Evolutionary conservation across 108 stramenopile species (phyloP).

Genomic region (Fistulifera solaris): DNA sequence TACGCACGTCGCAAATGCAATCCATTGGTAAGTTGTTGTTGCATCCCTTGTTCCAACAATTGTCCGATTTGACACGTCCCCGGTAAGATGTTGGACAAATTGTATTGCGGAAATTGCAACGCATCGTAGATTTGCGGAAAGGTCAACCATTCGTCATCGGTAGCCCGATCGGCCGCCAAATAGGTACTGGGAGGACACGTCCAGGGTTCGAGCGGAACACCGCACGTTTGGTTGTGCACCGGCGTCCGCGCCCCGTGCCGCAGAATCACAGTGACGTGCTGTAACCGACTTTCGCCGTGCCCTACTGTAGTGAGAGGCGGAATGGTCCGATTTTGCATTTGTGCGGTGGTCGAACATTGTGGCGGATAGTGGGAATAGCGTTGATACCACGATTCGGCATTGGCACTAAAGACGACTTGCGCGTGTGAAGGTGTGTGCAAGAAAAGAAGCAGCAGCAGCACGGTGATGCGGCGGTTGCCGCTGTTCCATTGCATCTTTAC

Average conservation of each 20-base stretch:
- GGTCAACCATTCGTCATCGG: too few species aligned
- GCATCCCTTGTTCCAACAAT: constrained; percentile 63
- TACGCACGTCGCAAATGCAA: constrained; percentile 61
- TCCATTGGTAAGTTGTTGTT: constrained; percentile 74
- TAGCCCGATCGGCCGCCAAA: constrained; percentile 10
- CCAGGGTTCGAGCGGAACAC: constrained; percentile 54
- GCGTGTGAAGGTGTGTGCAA: too few species aligned
- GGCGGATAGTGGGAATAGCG: constrained; percentile 44
- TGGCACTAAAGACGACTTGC: too few species aligned
- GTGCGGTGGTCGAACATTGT: constrained; percentile 59
- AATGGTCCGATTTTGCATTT: constrained; percentile 49
- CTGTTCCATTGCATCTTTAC: too few species aligned
- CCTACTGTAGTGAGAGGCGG: constrained; percentile 25
- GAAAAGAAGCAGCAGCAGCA: too few species aligned
- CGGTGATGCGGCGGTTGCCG: too few species aligned
- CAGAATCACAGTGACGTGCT: constrained; percentile 67
- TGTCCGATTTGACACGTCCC: constrained; percentile 88
- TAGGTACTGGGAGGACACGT: constrained; percentile 59
- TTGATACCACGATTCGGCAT: constrained; percentile 9
- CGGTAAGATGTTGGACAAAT: constrained; percentile 35
- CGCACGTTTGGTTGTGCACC: too few species aligned
- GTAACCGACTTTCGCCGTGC: constrained; percentile 20
- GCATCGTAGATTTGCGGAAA: constrained; percentile 73
- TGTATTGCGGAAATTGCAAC: constrained; percentile 15
- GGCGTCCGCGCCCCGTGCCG: constrained; percentile 77